Percentiles rank a stretch among this genome's conserved stretches.
These are phyloP conservation scores for Trifolium repens DNA, from an alignment of 306 rosid genomes.

Conservation along the genomic window DNA sequence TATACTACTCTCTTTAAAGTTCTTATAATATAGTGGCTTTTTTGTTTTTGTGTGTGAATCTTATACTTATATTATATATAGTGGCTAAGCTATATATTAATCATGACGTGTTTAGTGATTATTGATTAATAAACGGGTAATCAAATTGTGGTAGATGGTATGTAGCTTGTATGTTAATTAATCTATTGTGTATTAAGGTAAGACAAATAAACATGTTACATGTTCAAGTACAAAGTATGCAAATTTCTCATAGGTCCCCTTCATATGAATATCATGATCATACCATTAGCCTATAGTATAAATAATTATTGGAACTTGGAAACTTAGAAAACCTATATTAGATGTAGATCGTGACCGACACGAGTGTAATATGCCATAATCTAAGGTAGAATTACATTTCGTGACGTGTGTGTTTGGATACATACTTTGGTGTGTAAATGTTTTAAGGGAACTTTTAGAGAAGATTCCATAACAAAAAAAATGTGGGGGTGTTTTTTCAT, in stretches of 20 bases:
- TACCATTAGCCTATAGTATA: not conserved
- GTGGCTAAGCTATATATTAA: not conserved
- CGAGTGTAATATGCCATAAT: not conserved
- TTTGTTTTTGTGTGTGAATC: too few species aligned
- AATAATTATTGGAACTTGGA: slow-evolving; percentile 6
- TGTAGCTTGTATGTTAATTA: not conserved
- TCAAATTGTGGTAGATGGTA: not conserved
- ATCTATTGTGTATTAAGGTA: not conserved
- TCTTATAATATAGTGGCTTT: not conserved
- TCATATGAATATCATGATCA: not conserved
- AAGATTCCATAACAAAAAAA: too few species aligned
- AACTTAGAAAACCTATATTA: not conserved
- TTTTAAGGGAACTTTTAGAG: too few species aligned
- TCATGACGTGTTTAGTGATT: not conserved
- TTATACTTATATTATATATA: too few species aligned
- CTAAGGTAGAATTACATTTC: not conserved
- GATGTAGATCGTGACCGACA: not conserved
- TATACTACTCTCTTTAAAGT: not conserved
- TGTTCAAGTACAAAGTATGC: not conserved
- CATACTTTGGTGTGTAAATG: not conserved
- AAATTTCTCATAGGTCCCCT: not conserved
- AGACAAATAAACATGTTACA: not conserved
- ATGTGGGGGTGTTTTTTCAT: too few species aligned
- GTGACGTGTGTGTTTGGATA: not conserved
- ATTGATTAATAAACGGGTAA: not conserved